Percentiles rank a stretch among this genome's conserved stretches.
Evolutionary conservation across 179 eudicot genomes (phyloP).

Genomic region (Camellia oleifera): DNA sequence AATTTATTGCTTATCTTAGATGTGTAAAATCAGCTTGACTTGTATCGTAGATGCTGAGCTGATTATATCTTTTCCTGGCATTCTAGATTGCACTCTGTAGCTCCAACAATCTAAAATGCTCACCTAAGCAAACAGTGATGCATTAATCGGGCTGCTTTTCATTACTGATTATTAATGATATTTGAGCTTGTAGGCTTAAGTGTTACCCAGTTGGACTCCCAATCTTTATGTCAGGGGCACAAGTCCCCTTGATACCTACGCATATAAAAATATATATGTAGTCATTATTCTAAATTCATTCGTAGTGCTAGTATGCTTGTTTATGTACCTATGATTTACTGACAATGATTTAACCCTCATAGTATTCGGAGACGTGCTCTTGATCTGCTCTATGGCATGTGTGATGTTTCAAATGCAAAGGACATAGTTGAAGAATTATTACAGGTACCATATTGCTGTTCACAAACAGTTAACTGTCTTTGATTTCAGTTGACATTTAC

Average conservation of each 20-base stretch:
- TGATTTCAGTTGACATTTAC: neutral
- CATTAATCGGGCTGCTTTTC: slow-evolving; percentile 4
- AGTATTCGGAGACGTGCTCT: slow-evolving; percentile 98
- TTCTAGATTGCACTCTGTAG: neutral
- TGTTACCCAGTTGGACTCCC: neutral
- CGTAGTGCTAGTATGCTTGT: neutral
- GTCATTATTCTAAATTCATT: neutral
- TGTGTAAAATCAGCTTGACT: neutral
- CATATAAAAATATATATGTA: neutral
- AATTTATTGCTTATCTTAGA: neutral
- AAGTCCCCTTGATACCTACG: neutral
- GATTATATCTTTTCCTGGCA: slow-evolving; percentile 3
- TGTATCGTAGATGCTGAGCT: slow-evolving; percentile 2
- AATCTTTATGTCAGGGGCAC: neutral
- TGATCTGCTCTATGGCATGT: slow-evolving; percentile 98
- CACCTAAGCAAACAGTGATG: neutral
- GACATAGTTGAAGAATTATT: slow-evolving; percentile 96
- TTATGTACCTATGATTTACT: neutral
- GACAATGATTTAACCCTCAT: slow-evolving; percentile 14
- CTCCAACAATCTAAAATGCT: neutral
- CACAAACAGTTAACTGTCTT: neutral
- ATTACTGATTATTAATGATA: neutral
- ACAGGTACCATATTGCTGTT: slow-evolving; percentile 48
- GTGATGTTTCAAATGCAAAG: slow-evolving; percentile 99
- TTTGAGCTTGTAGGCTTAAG: neutral